Percentiles rank a stretch among this genome's conserved stretches.
Evolutionary conservation across 208 protist species (phyloP).

Genomic region (Leishmania braziliensis): DNA sequence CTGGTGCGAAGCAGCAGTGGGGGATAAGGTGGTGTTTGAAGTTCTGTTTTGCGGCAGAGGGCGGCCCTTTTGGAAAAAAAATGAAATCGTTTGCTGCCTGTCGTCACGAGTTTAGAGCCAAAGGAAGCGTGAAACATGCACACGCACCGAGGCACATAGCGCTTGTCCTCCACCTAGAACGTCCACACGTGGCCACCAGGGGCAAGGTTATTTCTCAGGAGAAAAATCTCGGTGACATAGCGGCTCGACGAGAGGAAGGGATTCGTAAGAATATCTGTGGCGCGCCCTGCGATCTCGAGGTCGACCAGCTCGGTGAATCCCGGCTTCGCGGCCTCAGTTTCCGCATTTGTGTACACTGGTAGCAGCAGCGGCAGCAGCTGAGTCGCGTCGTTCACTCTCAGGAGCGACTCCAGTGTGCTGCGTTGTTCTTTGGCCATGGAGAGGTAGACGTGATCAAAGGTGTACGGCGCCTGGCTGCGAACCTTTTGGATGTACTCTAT

Average conservation of each 20-base stretch:
- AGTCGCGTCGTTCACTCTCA: slow-evolving; percentile 20
- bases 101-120: no score
- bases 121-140: background rate
- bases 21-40: no score
- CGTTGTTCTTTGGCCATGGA: slow-evolving; percentile 26
- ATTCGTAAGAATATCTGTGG: slow-evolving; percentile 40
- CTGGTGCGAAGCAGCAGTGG: no score
- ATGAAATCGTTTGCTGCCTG: no score
- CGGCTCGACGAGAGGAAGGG: slow-evolving; percentile 42
- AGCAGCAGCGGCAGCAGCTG: slow-evolving; percentile 23
- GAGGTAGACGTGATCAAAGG: slow-evolving; percentile 44
- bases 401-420: slow-evolving; percentile 31
- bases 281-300: slow-evolving; percentile 41
- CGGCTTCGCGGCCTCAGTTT: slow-evolving; percentile 8
- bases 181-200: slow-evolving; percentile 35
- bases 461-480: background rate
- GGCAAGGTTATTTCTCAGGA: slow-evolving; percentile 42
- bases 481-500: slow-evolving; percentile 29
- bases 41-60: no score
- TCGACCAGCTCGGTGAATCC: slow-evolving; percentile 45
- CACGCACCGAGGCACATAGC: background rate
- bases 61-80: no score
- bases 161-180: slow-evolving; percentile 31
- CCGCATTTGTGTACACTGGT: slow-evolving; percentile 5
- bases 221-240: slow-evolving; percentile 52